Evolutionary conservation across 177 flowering plant genomes (phyloP), one percentile per base, ranked within the genome.

Genomic region (Vitis hybrid): DNA sequence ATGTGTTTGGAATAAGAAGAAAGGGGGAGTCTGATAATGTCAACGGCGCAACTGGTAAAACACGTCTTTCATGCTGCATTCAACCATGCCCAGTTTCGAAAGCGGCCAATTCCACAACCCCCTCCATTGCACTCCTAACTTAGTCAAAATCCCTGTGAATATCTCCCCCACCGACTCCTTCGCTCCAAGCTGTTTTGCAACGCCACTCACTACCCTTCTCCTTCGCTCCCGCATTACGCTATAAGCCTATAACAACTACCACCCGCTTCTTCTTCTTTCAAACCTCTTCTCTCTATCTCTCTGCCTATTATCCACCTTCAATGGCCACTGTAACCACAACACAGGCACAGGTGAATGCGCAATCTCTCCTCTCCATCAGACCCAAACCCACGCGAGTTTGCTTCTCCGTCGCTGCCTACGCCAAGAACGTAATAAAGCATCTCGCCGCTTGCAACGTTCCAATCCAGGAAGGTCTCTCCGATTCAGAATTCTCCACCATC

Each of bases 361-460:
- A 12, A n/a, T 12, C 68, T 6, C 15, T 32, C 13, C 13, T 14
- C 10, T 72, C 69, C 49, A 35, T 41, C 7, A 66, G 4, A 9
- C 69, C 74, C 14, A 77, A 69, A 58, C 75, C 82, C 35, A 82
- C 72, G 32, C 69, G 80, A 14, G 90, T 83, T 13, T 90, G 93
- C 79, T 94, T 94, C 87, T 94, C 98, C 21, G 92, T 82, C 74
- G 97, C 98, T 0, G 96, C 98, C 10, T 92, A 91, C 75, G 84
- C 96, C 50, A 90, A 88, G 65, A 70, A 71, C 65, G 73, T 92
- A 4, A 83, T 92, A 63, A 74, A 72, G 58, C 86, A 84, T 54
- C 84, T 94, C 48, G 80, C 67, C 17, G 63, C 80, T 72, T 69
- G 79, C 67, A 24, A 77, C 58, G 57, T 94, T 21, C 86, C 85